Conservation (phyloP, 2,329 filamentous ascomycete genomes). For the Cordyceps farinosa region DNA sequence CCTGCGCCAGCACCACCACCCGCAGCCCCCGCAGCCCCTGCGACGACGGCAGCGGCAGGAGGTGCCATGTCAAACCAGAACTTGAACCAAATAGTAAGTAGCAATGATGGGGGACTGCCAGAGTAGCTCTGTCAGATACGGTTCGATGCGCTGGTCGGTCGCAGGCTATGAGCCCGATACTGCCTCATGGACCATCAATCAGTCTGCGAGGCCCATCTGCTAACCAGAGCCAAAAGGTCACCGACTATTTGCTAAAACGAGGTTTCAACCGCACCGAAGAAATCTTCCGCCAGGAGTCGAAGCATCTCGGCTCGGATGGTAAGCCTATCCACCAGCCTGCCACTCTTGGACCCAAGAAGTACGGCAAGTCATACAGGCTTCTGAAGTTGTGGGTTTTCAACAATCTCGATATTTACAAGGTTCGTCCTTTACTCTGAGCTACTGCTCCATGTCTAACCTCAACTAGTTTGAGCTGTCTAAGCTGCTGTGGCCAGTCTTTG, state of each 20-base stretch:
- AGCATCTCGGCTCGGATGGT: conserved; percentile 76
- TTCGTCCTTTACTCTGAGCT: conserved; percentile 31
- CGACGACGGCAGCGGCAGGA: conserved; percentile 32
- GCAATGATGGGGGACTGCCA: conserved; percentile 20
- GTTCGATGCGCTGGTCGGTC: not conserved
- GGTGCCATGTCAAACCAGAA: conserved; percentile 74
- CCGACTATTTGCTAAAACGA: conserved; percentile 93
- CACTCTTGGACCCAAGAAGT: conserved; percentile 72
- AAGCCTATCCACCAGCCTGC: conserved; percentile 68
- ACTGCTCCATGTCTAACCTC: conserved; percentile 23
- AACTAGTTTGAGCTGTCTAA: conserved; percentile 77
- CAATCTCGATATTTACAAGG: conserved; percentile 91
- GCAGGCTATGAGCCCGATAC: too few relatives aligned
- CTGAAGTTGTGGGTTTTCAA: conserved; percentile 84
- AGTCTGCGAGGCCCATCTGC: not conserved
- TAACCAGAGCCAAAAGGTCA: conserved; percentile 50
- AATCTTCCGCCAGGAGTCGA: conserved; percentile 85
- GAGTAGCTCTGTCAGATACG: conserved; percentile 6
- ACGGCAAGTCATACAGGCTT: conserved; percentile 68
- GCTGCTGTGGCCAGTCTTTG: conserved; percentile 87
- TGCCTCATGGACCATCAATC: not conserved
- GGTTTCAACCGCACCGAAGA: conserved; percentile 92
- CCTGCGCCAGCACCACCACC: conserved; percentile 31
- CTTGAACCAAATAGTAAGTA: conserved; percentile 88
- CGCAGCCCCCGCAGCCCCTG: conserved; percentile 26